phyloP scores from a whole-genome alignment of 2,329 filamentous ascomycete genomes.

The Pyricularia sp. region DNA sequence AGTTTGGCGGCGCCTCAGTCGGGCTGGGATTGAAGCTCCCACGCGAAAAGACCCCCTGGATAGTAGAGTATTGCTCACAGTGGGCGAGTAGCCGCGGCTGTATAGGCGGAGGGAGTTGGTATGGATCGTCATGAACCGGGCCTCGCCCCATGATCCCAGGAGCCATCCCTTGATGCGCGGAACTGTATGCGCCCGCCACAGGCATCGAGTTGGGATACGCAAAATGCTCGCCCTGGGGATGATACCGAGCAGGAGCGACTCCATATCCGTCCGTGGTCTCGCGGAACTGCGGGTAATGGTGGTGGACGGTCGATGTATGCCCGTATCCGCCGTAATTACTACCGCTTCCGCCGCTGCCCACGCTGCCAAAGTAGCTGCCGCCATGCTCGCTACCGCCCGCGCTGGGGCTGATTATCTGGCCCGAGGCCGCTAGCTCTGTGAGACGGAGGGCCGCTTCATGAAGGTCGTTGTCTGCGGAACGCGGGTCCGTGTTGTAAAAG shows the following conservation, averaged over 20 bases:
- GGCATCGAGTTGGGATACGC: not conserved
- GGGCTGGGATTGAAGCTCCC: not conserved
- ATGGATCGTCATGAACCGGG: not conserved
- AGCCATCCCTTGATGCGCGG: not conserved
- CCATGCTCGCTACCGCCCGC: not conserved
- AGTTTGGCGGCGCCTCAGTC: not conserved
- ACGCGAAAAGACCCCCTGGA: not conserved
- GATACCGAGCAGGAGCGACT: not conserved
- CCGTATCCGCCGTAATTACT: not conserved
- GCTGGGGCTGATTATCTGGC: not conserved
- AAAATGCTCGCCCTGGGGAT: not conserved
- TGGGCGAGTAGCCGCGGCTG: conserved; percentile 12
- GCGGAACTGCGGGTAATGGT: not conserved
- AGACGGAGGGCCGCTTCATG: not conserved
- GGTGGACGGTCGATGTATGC: not conserved
- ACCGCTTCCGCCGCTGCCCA: not conserved
- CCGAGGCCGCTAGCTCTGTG: not conserved
- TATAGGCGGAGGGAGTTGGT: not conserved
- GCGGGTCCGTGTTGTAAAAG: not conserved
- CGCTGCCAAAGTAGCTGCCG: not conserved
- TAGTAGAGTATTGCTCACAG: not conserved
- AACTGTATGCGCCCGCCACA: not conserved
- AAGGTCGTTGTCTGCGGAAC: not conserved
- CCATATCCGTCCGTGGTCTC: not conserved
- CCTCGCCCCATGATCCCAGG: not conserved